These are phyloP conservation scores for Nakaseomyces nivariensis DNA, from an alignment of 1,139 yeast species.

Conservation along the genomic window DNA sequence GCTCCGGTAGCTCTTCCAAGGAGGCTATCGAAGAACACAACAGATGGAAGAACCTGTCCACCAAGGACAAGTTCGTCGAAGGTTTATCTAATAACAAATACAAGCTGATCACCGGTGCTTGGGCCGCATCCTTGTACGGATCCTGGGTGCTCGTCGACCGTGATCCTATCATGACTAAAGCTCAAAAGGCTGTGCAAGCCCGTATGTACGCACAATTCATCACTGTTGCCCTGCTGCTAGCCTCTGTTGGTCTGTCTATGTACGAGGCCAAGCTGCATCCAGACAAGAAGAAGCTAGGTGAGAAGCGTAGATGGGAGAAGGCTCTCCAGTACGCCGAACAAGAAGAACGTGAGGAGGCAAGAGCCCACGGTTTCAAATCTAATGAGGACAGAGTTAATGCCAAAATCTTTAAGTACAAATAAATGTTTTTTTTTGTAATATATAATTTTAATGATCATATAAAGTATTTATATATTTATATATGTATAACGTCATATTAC, in stretches of 20 bases:
- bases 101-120: conserved; percentile 62
- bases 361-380: conserved; percentile 14
- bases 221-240: conserved; percentile 54
- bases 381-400: conserved; percentile 28
- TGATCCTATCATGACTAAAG: conserved; percentile 64
- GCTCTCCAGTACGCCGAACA: conserved; percentile 33
- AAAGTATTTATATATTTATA: too few relatives aligned
- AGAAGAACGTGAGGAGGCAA: conserved; percentile 25
- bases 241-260: conserved; percentile 52
- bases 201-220: conserved; percentile 90
- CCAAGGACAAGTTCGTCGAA: conserved; percentile 38
- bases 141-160: conserved; percentile 69
- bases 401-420: conserved; percentile 24
- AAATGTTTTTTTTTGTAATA: background rate
- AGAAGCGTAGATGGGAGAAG: conserved; percentile 36
- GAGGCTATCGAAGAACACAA: conserved; percentile 39
- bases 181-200: conserved; percentile 87
- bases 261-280: conserved; percentile 47
- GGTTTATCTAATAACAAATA: conserved; percentile 53
- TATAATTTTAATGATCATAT: too few relatives aligned
- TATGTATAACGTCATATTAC: too few relatives aligned
- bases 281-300: conserved; percentile 32
- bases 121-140: conserved; percentile 84
- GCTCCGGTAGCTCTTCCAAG: conserved; percentile 30
- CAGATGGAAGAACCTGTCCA: conserved; percentile 42